Evolutionary conservation across 768 basidiomycete genomes (phyloP), one percentile per base, ranked within the genome.

Genomic region (Boletus rex-veris): DNA sequence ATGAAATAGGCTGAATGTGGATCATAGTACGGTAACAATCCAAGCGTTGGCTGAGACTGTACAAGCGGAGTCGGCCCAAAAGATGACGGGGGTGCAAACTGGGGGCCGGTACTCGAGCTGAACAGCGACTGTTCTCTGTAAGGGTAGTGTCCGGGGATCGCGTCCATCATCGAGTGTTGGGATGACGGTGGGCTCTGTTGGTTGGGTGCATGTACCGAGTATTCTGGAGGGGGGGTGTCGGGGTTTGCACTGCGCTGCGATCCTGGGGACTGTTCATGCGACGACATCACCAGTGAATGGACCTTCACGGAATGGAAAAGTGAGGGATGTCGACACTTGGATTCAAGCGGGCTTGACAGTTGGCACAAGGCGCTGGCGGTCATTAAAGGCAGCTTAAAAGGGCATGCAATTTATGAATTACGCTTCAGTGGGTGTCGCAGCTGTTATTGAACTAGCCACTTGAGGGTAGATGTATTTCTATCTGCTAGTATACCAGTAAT

Each of bases 61-160:
- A 64, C 50, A 16, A 78, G 66, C 26, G 77, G 76, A 24, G 77
- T 78, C 1, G 77, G 77, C 14, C 77, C 77, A 46, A 67, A 67
- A 33, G 42, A 35, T 16, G 58, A 52, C 15, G 65, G 61, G 16
- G 59, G 48, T 35, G 53, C 45, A 47, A 62, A 61, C 16, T 55
- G 65, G 3, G 60, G 52, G 3, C 41, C 49, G 5, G 54, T 40
- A 46, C 33, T 50, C 41, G 67, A 43, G 50, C 51, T 57, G 52
- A 67, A 58, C 24, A 57, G 33, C n/a, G 59, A 54, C 24, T 57
- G 59, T 35, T 51, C 48, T 24, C 57, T 58, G 36, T 50, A 12
- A 4, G 58, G 56, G 36, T 60, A 60, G 38, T 55, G 43, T 14
- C 56, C 63, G 16, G 57, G 52, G n/a, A 58, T 60, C 5, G 24